phyloP scores from a whole-genome alignment of 108 stramenopile species.

The Phaeodactylum tricornutum region DNA sequence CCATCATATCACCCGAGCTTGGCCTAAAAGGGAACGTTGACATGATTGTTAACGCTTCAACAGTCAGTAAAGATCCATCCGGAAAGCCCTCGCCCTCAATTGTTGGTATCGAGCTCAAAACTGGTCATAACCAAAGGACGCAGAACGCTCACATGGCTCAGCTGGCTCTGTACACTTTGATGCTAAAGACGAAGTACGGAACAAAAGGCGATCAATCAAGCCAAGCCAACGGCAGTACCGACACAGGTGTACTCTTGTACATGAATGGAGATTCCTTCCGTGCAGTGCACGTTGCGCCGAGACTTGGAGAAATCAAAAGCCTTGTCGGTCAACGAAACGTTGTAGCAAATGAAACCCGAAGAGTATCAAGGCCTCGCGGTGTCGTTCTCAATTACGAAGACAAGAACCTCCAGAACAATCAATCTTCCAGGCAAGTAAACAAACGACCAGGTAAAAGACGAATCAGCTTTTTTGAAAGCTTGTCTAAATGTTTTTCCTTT shows the following conservation, averaged over 20 bases:
- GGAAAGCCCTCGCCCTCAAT: slow-evolving; percentile 1
- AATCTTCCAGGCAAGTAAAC: background rate
- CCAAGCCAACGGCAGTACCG: background rate
- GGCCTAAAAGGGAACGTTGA: slow-evolving; percentile 80
- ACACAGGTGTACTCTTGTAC: slow-evolving; percentile 56
- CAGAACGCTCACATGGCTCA: slow-evolving; percentile 70
- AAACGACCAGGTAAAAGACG: too few relatives aligned
- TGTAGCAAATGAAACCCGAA: slow-evolving; percentile 40
- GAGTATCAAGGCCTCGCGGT: slow-evolving; percentile 55
- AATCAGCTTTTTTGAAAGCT: too few relatives aligned
- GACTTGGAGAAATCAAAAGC: slow-evolving; percentile 50
- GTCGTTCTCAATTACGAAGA: too few relatives aligned
- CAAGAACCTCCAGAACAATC: background rate
- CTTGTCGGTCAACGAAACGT: slow-evolving; percentile 69
- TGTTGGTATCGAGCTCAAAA: slow-evolving; percentile 80
- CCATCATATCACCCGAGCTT: slow-evolving; percentile 53
- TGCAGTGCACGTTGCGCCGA: slow-evolving; percentile 54
- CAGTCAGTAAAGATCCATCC: slow-evolving; percentile 1
- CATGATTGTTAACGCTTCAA: slow-evolving; percentile 53
- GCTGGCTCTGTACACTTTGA: slow-evolving; percentile 72
- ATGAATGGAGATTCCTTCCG: slow-evolving; percentile 47
- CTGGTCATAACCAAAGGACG: slow-evolving; percentile 66
- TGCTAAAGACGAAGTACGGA: slow-evolving; percentile 62
- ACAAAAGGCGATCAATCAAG: background rate
- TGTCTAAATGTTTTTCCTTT: too few relatives aligned